Evolutionary conservation across 352 stramenopile genomes (phyloP).

Genomic region (Globisporangium sylvaticum): DNA sequence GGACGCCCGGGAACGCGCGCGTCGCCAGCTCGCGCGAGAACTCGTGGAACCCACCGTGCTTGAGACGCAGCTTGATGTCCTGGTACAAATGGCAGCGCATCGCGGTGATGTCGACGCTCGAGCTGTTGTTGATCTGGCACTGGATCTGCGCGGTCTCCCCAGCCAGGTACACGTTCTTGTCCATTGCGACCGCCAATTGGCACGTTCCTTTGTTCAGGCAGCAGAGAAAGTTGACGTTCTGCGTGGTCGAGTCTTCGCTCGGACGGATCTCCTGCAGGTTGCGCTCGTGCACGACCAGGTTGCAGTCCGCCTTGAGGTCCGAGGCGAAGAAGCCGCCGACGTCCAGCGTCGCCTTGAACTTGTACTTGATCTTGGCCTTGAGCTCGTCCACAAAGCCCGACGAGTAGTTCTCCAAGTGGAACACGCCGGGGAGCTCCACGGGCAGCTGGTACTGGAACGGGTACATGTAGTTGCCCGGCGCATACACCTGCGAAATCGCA

Average conservation of each 20-base stretch:
- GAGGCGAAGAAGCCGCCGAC: slow-evolving; percentile 55
- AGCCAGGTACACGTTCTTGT: slow-evolving; percentile 71
- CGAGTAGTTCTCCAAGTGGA: slow-evolving; percentile 47
- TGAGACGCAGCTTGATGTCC: slow-evolving; percentile 35
- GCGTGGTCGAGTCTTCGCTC: slow-evolving; percentile 50
- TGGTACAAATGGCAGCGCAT: slow-evolving; percentile 62
- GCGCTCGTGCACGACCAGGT: slow-evolving; percentile 56
- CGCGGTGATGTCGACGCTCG: slow-evolving; percentile 44
- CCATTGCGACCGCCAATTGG: slow-evolving; percentile 53
- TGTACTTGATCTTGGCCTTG: slow-evolving; percentile 71
- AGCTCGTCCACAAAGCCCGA: slow-evolving; percentile 38
- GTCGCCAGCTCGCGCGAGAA: slow-evolving; percentile 40
- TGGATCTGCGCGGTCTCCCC: slow-evolving; percentile 57
- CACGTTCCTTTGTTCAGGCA: slow-evolving; percentile 58
- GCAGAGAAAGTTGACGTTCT: slow-evolving; percentile 56
- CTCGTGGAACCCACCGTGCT: slow-evolving; percentile 27
- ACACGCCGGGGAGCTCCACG: slow-evolving; percentile 42
- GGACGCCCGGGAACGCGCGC: slow-evolving; percentile 45
- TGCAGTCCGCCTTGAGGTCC: slow-evolving; percentile 58
- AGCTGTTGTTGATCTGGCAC: slow-evolving; percentile 59
- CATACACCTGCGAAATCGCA: slow-evolving; percentile 30
- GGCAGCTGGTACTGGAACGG: slow-evolving; percentile 68
- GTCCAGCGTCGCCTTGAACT: slow-evolving; percentile 67
- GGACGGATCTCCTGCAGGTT: slow-evolving; percentile 36
- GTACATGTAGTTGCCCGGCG: slow-evolving; percentile 50